Base-by-base conservation (phyloP, 2,329 filamentous ascomycete genomes). In the Fusarium albidum region DNA sequence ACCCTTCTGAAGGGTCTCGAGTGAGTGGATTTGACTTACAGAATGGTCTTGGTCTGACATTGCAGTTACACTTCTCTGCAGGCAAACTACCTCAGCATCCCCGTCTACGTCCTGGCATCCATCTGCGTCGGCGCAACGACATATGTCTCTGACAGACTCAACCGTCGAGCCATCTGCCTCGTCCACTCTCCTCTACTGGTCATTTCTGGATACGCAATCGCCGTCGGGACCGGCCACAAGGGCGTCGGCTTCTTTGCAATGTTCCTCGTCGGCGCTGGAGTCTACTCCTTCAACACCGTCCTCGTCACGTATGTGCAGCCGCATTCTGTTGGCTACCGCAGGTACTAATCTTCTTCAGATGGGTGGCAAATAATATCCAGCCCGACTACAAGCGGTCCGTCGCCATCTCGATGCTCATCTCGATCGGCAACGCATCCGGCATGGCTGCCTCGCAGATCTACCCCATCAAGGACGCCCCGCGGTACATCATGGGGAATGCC, bases 371-470 rank as follows among this genome's bases (percentile, higher is more conserved):
- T 35, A 81, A 80, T 28, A 69, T 76, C 2, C 75, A 77, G 6
- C 75, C 74, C 2, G 78, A 82, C 35, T 79, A 79, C 63, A 74
- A 78, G 21, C 74, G 79, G 13, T 78, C 79, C 0, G 72, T 79
- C 0, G 77, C 73, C 4, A 73, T 81, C 10, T 78, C 77, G 3
- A 64, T 78, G 25, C 73, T 79, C 9, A 75, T 78, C 43, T 79
- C 77, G 0, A 71, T 82, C 1, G 79, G 74, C 1, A 82, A 82
- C 27, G 75, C 72, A 2, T 77, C 77, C 0, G 79, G 79, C 10
- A 75, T 81, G 9, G 76, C 78, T 1, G 75, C 77, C 0, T 77
- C 77, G 0, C 79, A 81, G 53, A 72, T 81, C 0, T 81, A 75
- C 49, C 67, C 68, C 2, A 47, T 52, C 6, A 13, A 33, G 2